Evolutionary conservation across 169 alveolate genomes (phyloP).

Genomic region (Ichthyophthirius multifiliis): DNA sequence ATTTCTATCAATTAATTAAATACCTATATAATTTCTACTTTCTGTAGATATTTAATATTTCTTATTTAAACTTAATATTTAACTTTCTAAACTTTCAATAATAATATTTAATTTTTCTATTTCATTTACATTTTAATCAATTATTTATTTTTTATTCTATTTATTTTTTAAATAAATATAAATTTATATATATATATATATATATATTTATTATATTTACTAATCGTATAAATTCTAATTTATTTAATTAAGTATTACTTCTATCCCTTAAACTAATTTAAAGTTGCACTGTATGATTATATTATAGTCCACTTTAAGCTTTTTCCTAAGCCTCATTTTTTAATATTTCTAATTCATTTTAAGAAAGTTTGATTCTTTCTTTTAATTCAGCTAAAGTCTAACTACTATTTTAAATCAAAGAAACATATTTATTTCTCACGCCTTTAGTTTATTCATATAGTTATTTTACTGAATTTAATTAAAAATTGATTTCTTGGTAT

Average conservation of each 20-base stretch:
- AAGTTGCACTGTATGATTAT: constrained; percentile 60
- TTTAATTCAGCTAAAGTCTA: constrained; percentile 87
- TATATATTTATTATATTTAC: background rate
- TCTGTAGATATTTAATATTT: constrained; percentile 87
- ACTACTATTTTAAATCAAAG: constrained; percentile 77
- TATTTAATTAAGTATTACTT: constrained; percentile 73
- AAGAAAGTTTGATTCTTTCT: constrained; percentile 82
- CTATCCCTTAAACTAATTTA: constrained; percentile 74
- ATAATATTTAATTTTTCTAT: constrained; percentile 88
- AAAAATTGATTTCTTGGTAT: constrained; percentile 77
- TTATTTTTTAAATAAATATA: background rate
- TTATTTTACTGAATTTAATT: constrained; percentile 71
- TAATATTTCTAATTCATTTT: constrained; percentile 86
- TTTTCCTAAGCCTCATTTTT: constrained; percentile 84
- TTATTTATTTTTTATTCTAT: constrained; percentile 69
- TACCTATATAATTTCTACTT: constrained; percentile 89
- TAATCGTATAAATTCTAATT: constrained; percentile 54
- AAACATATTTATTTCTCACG: constrained; percentile 88
- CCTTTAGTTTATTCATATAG: constrained; percentile 83
- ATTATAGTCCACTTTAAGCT: constrained; percentile 74
- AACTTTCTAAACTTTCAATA: constrained; percentile 83
- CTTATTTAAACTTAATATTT: constrained; percentile 76
- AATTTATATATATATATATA: background rate
- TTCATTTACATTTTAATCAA: constrained; percentile 86
- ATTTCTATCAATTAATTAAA: constrained; percentile 88